A percentile compares a stretch with the other conserved stretches of the same genome.
Conservation (phyloP, 2,329 filamentous ascomycete genomes). For the Epichloe baconii region DNA sequence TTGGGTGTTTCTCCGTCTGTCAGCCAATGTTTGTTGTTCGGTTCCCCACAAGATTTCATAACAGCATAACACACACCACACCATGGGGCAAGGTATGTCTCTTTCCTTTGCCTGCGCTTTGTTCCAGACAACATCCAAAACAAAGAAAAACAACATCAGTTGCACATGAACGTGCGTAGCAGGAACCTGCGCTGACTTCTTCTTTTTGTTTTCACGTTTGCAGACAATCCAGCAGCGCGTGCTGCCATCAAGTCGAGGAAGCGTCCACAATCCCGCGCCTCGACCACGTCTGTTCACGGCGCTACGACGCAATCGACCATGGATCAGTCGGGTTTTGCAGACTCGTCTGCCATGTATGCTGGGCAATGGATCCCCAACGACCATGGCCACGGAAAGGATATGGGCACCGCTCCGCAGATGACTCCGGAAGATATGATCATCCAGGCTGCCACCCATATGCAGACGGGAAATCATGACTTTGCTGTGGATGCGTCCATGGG, state of each 20-base stretch:
- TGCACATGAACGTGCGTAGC: neutral
- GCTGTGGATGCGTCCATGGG: slow-evolving; percentile 34
- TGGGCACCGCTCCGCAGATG: slow-evolving; percentile 32
- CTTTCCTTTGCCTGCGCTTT: slow-evolving; percentile 7
- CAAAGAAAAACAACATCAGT: slow-evolving; percentile 2
- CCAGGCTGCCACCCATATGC: slow-evolving; percentile 42
- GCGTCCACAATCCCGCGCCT: slow-evolving; percentile 40
- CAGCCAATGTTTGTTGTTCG: slow-evolving; percentile 29
- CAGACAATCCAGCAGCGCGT: slow-evolving; percentile 19
- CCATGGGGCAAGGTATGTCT: slow-evolving; percentile 25
- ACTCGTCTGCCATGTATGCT: slow-evolving; percentile 30
- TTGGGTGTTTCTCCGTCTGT: slow-evolving; percentile 6
- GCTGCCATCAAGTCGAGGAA: slow-evolving; percentile 29
- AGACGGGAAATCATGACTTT: slow-evolving; percentile 36
- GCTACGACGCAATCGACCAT: slow-evolving; percentile 36
- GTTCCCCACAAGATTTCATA: slow-evolving; percentile 18
- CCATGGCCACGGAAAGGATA: slow-evolving; percentile 30
- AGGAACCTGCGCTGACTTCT: slow-evolving; percentile 5
- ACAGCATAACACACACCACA: slow-evolving; percentile 4
- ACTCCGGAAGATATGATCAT: slow-evolving; percentile 47
- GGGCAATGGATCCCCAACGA: slow-evolving; percentile 37
- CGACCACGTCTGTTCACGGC: slow-evolving; percentile 44
- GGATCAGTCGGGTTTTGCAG: slow-evolving; percentile 32
- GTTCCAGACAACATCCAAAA: slow-evolving; percentile 2
- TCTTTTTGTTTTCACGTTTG: neutral